A percentile compares a stretch with the other conserved stretches of the same genome.
These are phyloP conservation scores for Hibiscus syriacus DNA, from an alignment of 345 rosid species.

Conservation along the genomic window DNA sequence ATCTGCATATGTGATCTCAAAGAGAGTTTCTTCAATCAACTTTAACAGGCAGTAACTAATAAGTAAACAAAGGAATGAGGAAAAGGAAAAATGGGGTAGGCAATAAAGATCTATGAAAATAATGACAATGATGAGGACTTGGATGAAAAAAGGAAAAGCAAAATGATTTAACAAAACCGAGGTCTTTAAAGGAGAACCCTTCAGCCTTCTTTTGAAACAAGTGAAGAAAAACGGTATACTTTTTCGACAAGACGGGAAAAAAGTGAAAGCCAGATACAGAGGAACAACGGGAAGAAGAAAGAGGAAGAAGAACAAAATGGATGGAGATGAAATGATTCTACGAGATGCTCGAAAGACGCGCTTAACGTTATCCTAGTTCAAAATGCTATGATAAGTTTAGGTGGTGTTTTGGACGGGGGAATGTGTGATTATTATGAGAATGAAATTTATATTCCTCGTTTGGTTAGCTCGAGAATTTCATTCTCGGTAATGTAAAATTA, in stretches of 20 bases:
- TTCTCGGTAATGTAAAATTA: too few species aligned
- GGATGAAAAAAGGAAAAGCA: conserved; percentile 20
- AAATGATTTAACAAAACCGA: conserved; percentile 38
- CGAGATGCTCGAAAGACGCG: conserved; percentile 6
- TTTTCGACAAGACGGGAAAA: neutral
- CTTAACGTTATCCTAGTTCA: conserved; percentile 6
- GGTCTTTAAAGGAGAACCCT: conserved; percentile 24
- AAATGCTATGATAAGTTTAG: conserved; percentile 9
- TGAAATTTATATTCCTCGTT: too few species aligned
- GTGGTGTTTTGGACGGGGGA: too few species aligned
- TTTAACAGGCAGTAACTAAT: neutral
- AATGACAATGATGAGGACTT: conserved; percentile 18
- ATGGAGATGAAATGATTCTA: neutral
- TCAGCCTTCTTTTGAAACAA: conserved; percentile 11
- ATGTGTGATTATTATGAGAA: too few species aligned
- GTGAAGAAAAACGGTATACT: neutral
- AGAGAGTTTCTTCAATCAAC: neutral
- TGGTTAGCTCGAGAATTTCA: too few species aligned
- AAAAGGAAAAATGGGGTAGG: neutral
- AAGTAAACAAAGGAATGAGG: neutral
- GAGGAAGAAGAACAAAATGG: conserved; percentile 10
- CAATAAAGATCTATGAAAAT: conserved; percentile 5
- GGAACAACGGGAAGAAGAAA: conserved; percentile 4
- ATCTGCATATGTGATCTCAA: conserved; percentile 34
- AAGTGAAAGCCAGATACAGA: conserved; percentile 8